phyloP scores from a whole-genome alignment of 75 land plant species.

The Adiantum capillusveneris region DNA sequence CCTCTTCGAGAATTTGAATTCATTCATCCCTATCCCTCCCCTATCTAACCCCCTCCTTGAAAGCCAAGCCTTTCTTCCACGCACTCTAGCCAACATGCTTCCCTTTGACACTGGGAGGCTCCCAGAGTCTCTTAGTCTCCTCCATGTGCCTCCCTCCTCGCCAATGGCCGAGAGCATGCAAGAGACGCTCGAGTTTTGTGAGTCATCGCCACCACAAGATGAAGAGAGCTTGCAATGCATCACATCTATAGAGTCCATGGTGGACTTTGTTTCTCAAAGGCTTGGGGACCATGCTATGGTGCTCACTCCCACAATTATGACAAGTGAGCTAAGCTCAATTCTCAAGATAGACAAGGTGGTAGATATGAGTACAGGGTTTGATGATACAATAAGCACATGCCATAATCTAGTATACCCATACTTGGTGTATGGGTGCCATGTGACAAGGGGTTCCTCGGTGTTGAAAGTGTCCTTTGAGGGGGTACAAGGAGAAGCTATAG shows the following conservation, averaged over 20 bases:
- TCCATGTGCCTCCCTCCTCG: not conserved
- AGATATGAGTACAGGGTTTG: not conserved
- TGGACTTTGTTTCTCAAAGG: not conserved
- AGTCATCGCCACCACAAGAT: not conserved
- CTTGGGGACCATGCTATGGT: not conserved
- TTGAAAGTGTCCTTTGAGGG: not conserved
- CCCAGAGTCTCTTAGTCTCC: not conserved
- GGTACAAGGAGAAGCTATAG: not conserved
- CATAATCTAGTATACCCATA: conserved; percentile 1
- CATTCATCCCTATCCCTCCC: not conserved
- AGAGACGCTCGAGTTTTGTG: not conserved
- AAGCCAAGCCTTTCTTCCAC: not conserved
- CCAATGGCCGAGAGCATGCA: not conserved
- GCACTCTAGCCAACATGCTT: not conserved
- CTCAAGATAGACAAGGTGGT: not conserved
- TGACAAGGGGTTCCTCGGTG: not conserved
- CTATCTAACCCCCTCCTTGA: not conserved
- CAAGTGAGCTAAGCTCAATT: not conserved
- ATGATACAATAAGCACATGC: not conserved
- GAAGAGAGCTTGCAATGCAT: not conserved
- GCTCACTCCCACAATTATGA: not conserved
- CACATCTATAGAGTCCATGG: conserved; percentile 5
- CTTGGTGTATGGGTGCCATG: conserved; percentile 1
- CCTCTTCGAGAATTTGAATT: no score
- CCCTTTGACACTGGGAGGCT: not conserved